A percentile compares a stretch with the other conserved stretches of the same genome.
These are phyloP conservation scores for Glycine soja DNA, from an alignment of 306 rosid species.

Conservation along the genomic window DNA sequence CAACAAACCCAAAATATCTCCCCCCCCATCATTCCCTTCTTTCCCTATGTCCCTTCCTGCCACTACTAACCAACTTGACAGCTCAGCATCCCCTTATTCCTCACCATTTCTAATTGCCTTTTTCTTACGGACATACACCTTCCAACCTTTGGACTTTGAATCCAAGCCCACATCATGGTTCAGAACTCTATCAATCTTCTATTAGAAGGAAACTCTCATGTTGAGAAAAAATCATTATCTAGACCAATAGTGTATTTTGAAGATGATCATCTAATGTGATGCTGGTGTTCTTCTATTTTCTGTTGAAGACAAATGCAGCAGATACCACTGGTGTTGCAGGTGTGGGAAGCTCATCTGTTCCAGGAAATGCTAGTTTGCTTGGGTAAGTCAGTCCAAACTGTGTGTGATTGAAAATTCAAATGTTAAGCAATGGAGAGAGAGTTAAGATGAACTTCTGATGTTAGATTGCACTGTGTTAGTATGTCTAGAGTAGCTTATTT, in stretches of 20 bases:
- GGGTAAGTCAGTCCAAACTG: slow-evolving; percentile 68
- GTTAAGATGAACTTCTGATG: slow-evolving; percentile 11
- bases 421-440: background rate
- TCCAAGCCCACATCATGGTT: no score
- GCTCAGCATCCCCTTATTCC: no score
- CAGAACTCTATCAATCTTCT: no score
- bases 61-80: no score
- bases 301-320: slow-evolving; percentile 67
- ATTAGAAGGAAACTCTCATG: background rate
- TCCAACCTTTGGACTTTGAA: no score
- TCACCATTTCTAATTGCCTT: no score
- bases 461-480: background rate
- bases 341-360: slow-evolving; percentile 63
- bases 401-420: background rate
- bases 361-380: slow-evolving; percentile 90
- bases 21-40: no score
- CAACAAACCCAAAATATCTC: no score
- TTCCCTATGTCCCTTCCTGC: no score
- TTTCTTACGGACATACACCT: no score
- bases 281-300: slow-evolving; percentile 40
- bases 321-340: slow-evolving; percentile 62
- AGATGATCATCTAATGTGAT: slow-evolving; percentile 35
- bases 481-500: slow-evolving; percentile 2
- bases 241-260: slow-evolving; percentile 1
- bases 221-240: background rate